phyloP scores from a whole-genome alignment of 805 yeast species.

The Priceomyces fermenticarens region DNA sequence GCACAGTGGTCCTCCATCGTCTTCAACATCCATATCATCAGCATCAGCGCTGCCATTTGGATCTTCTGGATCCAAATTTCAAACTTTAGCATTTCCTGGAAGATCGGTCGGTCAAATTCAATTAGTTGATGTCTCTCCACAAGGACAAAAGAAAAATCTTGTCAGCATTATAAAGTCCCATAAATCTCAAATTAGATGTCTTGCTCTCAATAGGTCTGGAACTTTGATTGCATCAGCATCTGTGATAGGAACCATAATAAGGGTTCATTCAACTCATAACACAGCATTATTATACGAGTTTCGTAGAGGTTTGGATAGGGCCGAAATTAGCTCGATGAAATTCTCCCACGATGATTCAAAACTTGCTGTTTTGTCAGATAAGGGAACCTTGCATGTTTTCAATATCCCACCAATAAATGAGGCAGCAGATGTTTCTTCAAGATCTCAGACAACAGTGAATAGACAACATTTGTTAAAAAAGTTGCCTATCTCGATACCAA shows the following conservation, averaged over 20 bases:
- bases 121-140: conserved; percentile 68
- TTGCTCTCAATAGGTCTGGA: conserved; percentile 63
- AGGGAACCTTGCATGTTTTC: conserved; percentile 84
- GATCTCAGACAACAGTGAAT: conserved; percentile 22
- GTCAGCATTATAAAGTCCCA: conserved; percentile 78
- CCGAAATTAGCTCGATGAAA: conserved; percentile 75
- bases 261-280: conserved; percentile 66
- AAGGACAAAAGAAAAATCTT: conserved; percentile 59
- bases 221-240: conserved; percentile 77
- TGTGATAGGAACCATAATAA: conserved; percentile 74
- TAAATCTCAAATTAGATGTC: conserved; percentile 57
- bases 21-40: conserved; percentile 3
- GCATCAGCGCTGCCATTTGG: conserved; percentile 5
- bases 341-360: conserved; percentile 75
- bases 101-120: conserved; percentile 75
- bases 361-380: conserved; percentile 85
- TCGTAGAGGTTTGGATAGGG: conserved; percentile 86
- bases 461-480: conserved; percentile 65
- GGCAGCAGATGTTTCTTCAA: conserved; percentile 9
- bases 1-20: background rate
- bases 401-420: conserved; percentile 35
- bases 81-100: conserved; percentile 75
- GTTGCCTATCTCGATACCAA: conserved; percentile 60
- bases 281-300: conserved; percentile 78
- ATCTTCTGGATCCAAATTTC: conserved; percentile 26